phyloP scores from a whole-genome alignment of 2,329 filamentous ascomycete species.

The Ophiocordyceps sinensis region DNA sequence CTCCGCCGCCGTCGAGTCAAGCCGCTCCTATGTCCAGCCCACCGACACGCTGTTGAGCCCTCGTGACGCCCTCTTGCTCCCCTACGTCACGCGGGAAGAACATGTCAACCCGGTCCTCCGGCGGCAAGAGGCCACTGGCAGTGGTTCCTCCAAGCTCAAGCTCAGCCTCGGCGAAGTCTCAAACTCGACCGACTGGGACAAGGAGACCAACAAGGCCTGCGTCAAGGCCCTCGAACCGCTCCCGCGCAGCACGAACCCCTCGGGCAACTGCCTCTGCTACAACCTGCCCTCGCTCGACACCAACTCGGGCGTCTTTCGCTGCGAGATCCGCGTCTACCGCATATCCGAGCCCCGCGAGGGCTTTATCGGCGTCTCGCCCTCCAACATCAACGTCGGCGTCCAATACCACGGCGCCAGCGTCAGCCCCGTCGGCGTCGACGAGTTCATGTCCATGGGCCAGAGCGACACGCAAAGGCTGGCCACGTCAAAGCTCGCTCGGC shows the following conservation, averaged over 20 bases:
- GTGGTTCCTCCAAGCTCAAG: constrained; percentile 10
- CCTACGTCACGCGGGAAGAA: constrained; percentile 10
- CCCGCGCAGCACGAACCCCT: constrained; percentile 50
- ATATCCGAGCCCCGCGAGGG: constrained; percentile 42
- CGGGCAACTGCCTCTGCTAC: constrained; percentile 69
- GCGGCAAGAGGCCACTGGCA: neutral
- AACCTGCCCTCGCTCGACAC: constrained; percentile 61
- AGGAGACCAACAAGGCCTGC: constrained; percentile 44
- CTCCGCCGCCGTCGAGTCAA: constrained; percentile 1
- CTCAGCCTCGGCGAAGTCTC: constrained; percentile 28
- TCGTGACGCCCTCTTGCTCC: constrained; percentile 15
- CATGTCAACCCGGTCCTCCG: constrained; percentile 1
- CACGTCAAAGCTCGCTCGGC: neutral
- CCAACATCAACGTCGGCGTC: constrained; percentile 40
- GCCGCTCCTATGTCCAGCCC: constrained; percentile 4
- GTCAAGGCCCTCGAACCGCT: constrained; percentile 37
- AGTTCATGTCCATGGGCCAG: constrained; percentile 11
- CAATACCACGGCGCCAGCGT: constrained; percentile 36
- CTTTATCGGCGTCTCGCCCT: constrained; percentile 35
- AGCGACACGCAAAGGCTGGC: constrained; percentile 6
- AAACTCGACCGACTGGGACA: constrained; percentile 43
- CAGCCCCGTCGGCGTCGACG: constrained; percentile 12
- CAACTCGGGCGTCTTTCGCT: constrained; percentile 55
- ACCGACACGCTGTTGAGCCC: constrained; percentile 10
- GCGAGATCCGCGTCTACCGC: constrained; percentile 62